A percentile compares a stretch with the other conserved stretches of the same genome.
These are phyloP conservation scores for Plasmopara halstedii DNA, from an alignment of 352 stramenopile species.

Conservation along the genomic window DNA sequence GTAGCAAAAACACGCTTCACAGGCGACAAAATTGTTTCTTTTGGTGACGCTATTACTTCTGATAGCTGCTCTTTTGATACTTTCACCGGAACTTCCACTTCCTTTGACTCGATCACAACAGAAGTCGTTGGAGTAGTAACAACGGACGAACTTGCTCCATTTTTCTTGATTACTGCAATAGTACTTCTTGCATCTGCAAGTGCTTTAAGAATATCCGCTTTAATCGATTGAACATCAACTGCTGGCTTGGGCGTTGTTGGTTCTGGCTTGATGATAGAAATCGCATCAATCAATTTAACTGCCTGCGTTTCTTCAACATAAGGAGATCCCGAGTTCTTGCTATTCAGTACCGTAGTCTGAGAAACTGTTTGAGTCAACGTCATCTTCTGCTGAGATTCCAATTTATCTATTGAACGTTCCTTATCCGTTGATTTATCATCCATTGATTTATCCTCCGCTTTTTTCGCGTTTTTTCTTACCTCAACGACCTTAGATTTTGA, in stretches of 20 bases:
- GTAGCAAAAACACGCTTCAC: constrained; percentile 11
- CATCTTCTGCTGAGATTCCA: constrained; percentile 1
- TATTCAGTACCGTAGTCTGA: constrained; percentile 1
- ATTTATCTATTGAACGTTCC: too few relatives aligned
- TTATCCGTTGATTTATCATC: constrained; percentile 2
- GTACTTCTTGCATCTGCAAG: constrained; percentile 64
- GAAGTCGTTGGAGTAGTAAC: background rate
- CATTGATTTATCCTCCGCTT: background rate
- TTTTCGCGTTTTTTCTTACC: background rate
- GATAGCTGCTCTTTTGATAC: background rate
- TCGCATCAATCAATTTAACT: constrained; percentile 3
- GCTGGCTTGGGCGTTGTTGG: constrained; percentile 4
- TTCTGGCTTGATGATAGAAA: constrained; percentile 9
- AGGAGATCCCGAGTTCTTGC: constrained; percentile 4
- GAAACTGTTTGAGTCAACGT: background rate
- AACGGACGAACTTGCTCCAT: background rate
- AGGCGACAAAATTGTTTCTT: background rate
- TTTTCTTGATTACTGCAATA: constrained; percentile 65
- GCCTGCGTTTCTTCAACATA: constrained; percentile 6
- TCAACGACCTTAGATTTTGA: constrained; percentile 4
- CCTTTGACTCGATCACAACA: background rate
- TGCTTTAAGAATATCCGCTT: constrained; percentile 73
- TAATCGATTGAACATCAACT: constrained; percentile 69
- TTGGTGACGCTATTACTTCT: constrained; percentile 1
- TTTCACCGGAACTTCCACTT: background rate